These are phyloP conservation scores for Boletus rubropictus DNA, from an alignment of 768 basidiomycete species.

Conservation along the genomic window DNA sequence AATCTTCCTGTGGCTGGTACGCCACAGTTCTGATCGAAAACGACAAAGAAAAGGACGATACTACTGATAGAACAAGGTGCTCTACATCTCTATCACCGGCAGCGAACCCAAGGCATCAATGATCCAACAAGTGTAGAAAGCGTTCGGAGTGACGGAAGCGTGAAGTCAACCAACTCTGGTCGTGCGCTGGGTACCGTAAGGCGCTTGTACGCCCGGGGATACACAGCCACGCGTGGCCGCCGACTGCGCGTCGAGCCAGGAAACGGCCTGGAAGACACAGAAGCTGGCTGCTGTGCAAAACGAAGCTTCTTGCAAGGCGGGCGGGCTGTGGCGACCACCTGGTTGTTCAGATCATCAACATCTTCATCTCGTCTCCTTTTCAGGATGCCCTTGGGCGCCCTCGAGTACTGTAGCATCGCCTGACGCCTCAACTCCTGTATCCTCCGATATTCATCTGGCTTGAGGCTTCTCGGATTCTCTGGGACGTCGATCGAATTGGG, in stretches of 20 bases:
- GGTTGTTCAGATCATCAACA: slow-evolving; percentile 4
- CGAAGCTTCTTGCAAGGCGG: slow-evolving; percentile 22
- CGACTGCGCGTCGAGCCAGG: slow-evolving; percentile 11
- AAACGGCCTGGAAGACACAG: slow-evolving; percentile 9
- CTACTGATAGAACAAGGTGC: not conserved
- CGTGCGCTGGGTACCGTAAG: not conserved
- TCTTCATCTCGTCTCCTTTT: slow-evolving; percentile 27
- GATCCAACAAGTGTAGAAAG: slow-evolving; percentile 30
- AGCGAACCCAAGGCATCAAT: slow-evolving; percentile 26
- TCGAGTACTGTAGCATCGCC: slow-evolving; percentile 22
- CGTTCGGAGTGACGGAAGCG: slow-evolving; percentile 28
- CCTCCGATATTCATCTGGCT: slow-evolving; percentile 20
- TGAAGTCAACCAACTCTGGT: slow-evolving; percentile 26
- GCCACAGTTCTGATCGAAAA: not conserved
- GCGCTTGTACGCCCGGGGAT: slow-evolving; percentile 15
- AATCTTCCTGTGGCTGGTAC: no score
- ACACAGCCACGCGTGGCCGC: slow-evolving; percentile 12
- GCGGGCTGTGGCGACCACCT: not conserved
- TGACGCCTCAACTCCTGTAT: slow-evolving; percentile 25
- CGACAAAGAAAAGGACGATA: not conserved
- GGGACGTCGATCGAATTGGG: slow-evolving; percentile 17
- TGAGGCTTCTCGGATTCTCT: slow-evolving; percentile 17
- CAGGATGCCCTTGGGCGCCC: slow-evolving; percentile 25
- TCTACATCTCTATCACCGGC: slow-evolving; percentile 3
- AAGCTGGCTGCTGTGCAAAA: slow-evolving; percentile 9